Evolutionary conservation across 164 flowering plant genomes (phyloP), one percentile per base, ranked within the genome.

Genomic region (Kingdonia uniflora): DNA sequence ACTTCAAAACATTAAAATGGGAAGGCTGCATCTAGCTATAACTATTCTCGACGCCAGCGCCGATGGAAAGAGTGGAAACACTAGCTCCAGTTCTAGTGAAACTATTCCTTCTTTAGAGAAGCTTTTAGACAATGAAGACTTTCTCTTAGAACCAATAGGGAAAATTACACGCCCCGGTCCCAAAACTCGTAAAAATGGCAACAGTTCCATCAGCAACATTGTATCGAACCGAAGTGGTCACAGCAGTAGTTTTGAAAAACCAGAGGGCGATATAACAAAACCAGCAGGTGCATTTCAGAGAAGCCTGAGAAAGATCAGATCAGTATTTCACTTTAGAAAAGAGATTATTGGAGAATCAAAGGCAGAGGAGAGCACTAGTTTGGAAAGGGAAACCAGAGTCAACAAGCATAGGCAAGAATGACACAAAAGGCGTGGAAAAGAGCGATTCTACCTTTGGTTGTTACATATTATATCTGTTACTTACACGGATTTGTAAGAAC

Each of bases 21-120:
- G 99, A 53, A 78, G 96, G 74, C 60, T 94, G 76, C 99, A 75
- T 71, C 71, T 94, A 33, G 97, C 83, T 48, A 44, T 94, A 22
- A 83, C 92, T 56, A 75, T 89, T 7, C 24, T 65, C 48, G 86
- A 86, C 60, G 77, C 23, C 24, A 60, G 41, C 49, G 65, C 22
- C 40, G 75, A 81, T 22, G 56, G 52, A 33, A 58, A 48, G 44
- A 69, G 65, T 54, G 73, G 66, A 13, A 17, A 29, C 21, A 21
- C 61, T 23, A 40, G 48, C 19, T 33, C 52, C 13, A 26, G 15
- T 12, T 49, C 57, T 21, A 51, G 40, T 51, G 73, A 71, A 41
- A 56, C 64, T 51, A 17, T 68, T 58, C 20, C 11, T 19, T 24
- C 66, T 38, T 35, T 72, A 13, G 69, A 70, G 15, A 67, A 73